Conservation (phyloP, 345 rosid genomes). For the Corchorus olitorius region DNA sequence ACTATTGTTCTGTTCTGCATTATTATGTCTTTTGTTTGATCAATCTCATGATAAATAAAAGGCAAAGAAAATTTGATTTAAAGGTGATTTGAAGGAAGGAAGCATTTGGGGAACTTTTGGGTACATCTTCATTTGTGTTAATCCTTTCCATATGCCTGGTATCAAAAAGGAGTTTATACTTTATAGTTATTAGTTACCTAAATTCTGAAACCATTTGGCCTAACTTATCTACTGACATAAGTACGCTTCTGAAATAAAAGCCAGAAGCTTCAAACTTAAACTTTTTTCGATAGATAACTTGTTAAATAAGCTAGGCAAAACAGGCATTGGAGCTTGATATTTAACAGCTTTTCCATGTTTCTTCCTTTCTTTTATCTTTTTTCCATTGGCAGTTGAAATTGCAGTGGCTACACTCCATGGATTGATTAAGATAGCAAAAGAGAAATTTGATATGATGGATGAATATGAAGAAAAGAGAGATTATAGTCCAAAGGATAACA, state of each 20-base stretch:
- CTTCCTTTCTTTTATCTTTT: neutral
- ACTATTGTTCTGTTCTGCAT: neutral
- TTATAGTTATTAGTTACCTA: too few species aligned
- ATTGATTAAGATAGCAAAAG: constrained; percentile 42
- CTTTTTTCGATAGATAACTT: too few species aligned
- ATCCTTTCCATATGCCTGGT: neutral
- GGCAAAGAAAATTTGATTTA: neutral
- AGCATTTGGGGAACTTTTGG: neutral
- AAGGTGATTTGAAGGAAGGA: neutral
- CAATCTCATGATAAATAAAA: neutral
- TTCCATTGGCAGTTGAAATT: constrained; percentile 40
- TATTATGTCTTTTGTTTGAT: neutral
- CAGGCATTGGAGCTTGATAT: too few species aligned
- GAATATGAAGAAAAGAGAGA: constrained; percentile 41
- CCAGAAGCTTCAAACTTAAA: too few species aligned
- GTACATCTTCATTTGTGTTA: neutral
- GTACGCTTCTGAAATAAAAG: neutral
- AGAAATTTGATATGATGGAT: constrained; percentile 46
- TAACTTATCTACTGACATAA: neutral
- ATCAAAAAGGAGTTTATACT: neutral
- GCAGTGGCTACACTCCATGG: constrained; percentile 46
- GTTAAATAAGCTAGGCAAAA: too few species aligned
- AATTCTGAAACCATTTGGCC: too few species aligned
- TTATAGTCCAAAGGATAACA: constrained; percentile 8
- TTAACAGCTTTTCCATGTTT: neutral